phyloP scores from a whole-genome alignment of 805 yeast genomes.

The Kodamaea neixiangensis region DNA sequence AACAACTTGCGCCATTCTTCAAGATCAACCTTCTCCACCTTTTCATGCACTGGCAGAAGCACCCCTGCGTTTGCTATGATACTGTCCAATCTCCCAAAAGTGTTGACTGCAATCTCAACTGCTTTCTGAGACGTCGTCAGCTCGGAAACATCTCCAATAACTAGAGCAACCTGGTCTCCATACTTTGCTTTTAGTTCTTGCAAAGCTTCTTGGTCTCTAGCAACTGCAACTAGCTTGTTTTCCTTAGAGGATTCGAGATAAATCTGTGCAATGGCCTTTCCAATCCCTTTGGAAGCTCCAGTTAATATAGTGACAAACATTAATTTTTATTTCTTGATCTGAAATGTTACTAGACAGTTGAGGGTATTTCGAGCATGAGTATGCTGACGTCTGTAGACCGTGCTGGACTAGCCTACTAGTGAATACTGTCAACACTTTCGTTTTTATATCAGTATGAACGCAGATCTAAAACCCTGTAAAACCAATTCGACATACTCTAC shows the following conservation, averaged over 20 bases:
- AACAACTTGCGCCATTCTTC: slow-evolving; percentile 62
- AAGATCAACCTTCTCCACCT: slow-evolving; percentile 51
- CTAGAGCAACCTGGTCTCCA: slow-evolving; percentile 50
- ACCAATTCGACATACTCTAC: too few species aligned
- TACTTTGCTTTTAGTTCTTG: slow-evolving; percentile 41
- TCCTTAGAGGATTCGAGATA: slow-evolving; percentile 39
- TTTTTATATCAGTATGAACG: too few species aligned
- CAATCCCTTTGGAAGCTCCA: slow-evolving; percentile 80
- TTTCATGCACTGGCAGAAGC: slow-evolving; percentile 68
- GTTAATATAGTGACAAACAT: slow-evolving; percentile 48
- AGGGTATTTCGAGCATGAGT: too few species aligned
- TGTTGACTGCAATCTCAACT: slow-evolving; percentile 45
- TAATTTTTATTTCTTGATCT: background rate
- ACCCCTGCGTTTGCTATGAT: slow-evolving; percentile 81
- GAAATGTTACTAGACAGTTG: too few species aligned
- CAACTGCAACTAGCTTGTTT: slow-evolving; percentile 63
- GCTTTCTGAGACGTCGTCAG: slow-evolving; percentile 35
- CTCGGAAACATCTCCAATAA: slow-evolving; percentile 64
- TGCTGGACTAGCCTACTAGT: too few species aligned
- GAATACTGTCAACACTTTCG: too few species aligned
- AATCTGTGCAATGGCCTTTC: slow-evolving; percentile 65
- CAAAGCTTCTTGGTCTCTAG: slow-evolving; percentile 60
- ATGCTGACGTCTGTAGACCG: too few species aligned
- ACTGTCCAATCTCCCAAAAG: slow-evolving; percentile 62
- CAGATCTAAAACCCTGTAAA: too few species aligned